Evolutionary conservation across 257 asterid genomes (phyloP), one percentile per base, ranked within the genome.

Genomic region (Solanum neorickii): DNA sequence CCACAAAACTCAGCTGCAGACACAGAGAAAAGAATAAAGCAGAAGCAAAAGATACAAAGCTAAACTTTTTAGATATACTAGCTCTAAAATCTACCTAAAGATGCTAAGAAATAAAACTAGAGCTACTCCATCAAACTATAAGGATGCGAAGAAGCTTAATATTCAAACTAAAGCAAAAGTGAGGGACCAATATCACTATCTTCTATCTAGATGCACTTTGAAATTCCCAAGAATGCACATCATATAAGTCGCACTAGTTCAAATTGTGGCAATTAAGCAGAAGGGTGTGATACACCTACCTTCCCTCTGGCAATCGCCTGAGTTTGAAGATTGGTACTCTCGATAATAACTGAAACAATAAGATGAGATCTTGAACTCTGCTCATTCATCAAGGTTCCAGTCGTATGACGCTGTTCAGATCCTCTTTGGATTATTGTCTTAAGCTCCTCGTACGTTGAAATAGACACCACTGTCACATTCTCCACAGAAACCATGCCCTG

Each of bases 401-500:
- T 93, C 6, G 98, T 96, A 88, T 96, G 99, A 12, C 99, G 99
- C 80, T 94, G 98, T 84, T 94, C 98, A 41, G 98, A 95, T 89
- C 99, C 98, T 89, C 92, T 93, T 73, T 90, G 94, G 78, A 97
- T 96, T 49, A 97, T 89, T 49, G 87, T 87, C 89, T 89, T 89
- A 35, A 97, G 88, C 69, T 97, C 99, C 25, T 95, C 98, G 52
- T 89, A 93, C 33, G 98, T 90, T 77, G 98, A 92, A 92, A 96
- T 93, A 49, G 98, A 88, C 56, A 93, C 86, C 49, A 90, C 86
- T 5, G 98, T 93, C 59, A 92, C 98, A 87, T 95, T 97, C 87
- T 97, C 99, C 76, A 97, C 97, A 78, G 89, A 92, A 80, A 97
- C 99, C 99, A 96, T 96, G 52, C 99, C 99, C 99, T 97, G 83